phyloP scores from a whole-genome alignment of 78 protist genomes.

The Monocercomonoides exilis region DNA sequence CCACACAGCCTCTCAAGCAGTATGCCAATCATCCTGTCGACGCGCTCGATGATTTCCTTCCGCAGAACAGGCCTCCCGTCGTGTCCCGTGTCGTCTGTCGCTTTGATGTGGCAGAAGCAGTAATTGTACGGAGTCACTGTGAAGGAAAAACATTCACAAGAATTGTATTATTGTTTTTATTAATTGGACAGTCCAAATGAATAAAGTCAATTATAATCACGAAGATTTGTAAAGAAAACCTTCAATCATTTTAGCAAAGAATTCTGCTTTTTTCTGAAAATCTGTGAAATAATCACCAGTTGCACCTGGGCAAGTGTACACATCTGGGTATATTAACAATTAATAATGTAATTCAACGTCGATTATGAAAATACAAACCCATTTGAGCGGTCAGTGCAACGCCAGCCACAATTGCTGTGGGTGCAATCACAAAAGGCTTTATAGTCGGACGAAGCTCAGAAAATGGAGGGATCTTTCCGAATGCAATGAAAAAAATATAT shows the following conservation, averaged over 20 bases:
- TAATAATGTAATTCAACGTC: slow-evolving; percentile 27
- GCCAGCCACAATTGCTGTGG: slow-evolving; percentile 73
- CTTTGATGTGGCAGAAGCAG: slow-evolving; percentile 70
- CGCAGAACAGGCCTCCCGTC: slow-evolving; percentile 39
- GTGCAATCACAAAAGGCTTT: slow-evolving; percentile 67
- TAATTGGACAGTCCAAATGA: no score
- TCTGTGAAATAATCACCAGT: slow-evolving; percentile 75
- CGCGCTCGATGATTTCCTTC: slow-evolving; percentile 19
- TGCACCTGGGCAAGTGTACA: slow-evolving; percentile 35
- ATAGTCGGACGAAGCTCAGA: slow-evolving; percentile 30
- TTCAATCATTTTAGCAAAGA: slow-evolving; percentile 15
- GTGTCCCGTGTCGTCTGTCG: slow-evolving; percentile 69
- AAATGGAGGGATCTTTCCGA: slow-evolving; percentile 20
- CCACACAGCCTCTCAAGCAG: neutral
- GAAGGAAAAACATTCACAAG: neutral
- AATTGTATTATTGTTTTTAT: neutral
- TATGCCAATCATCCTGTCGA: slow-evolving; percentile 14
- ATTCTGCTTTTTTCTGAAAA: slow-evolving; percentile 46
- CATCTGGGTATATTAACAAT: no score
- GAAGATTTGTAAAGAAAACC: neutral
- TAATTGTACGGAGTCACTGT: slow-evolving; percentile 21
- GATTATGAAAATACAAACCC: neutral
- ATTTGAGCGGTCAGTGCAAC: slow-evolving; percentile 58
- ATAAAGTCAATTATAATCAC: neutral
- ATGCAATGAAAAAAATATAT: neutral